A percentile compares a stretch with the other conserved stretches of the same genome.
Conservation (phyloP, 768 basidiomycete genomes). For the Piloderma croceum region DNA sequence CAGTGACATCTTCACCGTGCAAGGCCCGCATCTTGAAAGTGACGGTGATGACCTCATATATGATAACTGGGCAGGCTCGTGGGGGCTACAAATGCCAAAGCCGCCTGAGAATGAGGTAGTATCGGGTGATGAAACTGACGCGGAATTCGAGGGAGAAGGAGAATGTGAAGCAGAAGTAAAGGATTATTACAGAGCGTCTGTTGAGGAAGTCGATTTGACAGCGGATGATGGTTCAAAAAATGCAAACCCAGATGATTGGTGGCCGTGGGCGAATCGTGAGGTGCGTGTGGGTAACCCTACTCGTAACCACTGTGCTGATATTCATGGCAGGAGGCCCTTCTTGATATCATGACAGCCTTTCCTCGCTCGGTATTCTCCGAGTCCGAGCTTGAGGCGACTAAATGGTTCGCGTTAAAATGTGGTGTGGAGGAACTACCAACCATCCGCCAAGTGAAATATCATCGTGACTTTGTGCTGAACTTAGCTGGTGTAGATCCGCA, state of each 20-base stretch:
- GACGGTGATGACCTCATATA: too few species aligned
- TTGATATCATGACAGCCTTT: conserved; percentile 10
- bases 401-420: conserved; percentile 9
- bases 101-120: too few species aligned
- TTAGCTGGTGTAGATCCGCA: conserved; percentile 1
- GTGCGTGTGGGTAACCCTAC: neutral
- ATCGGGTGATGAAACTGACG: too few species aligned
- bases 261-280: neutral
- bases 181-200: too few species aligned
- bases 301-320: neutral
- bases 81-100: too few species aligned
- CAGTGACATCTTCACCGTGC: too few species aligned
- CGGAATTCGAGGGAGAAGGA: too few species aligned
- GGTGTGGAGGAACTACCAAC: conserved; percentile 3
- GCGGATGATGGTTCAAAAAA: conserved; percentile 88
- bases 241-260: neutral
- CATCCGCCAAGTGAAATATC: conserved; percentile 5
- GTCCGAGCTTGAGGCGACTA: conserved; percentile 6
- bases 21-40: too few species aligned
- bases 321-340: conserved; percentile 5
- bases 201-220: conserved; percentile 73
- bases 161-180: too few species aligned
- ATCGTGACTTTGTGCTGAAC: conserved; percentile 1
- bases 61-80: too few species aligned
- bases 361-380: conserved; percentile 13